Evolutionary conservation across 495 filamentous ascomycete genomes (phyloP).

Genomic region (Aspergillus bridgeri): DNA sequence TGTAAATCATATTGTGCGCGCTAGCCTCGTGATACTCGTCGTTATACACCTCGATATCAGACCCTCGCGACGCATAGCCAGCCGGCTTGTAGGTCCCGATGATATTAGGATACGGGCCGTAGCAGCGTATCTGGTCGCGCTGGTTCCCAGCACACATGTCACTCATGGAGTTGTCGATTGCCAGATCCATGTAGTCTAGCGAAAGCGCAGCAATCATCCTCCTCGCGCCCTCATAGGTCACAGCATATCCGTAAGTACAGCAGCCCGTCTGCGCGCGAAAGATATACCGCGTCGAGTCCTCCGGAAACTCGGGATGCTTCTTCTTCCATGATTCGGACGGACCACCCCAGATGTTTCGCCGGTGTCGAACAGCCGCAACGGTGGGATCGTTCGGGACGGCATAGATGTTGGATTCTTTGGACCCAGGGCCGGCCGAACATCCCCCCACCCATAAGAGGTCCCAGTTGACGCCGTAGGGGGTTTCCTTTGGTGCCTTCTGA

Average conservation of each 20-base stretch:
- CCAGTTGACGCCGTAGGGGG: conserved; percentile 58
- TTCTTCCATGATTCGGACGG: conserved; percentile 21
- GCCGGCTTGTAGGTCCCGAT: conserved; percentile 25
- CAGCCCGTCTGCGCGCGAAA: conserved; percentile 25
- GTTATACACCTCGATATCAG: conserved; percentile 23
- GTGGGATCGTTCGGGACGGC: conserved; percentile 34
- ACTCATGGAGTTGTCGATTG: conserved; percentile 27
- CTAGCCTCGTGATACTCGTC: conserved; percentile 17
- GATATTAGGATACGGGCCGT: conserved; percentile 26
- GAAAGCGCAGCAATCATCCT: conserved; percentile 43
- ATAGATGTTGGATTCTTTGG: conserved; percentile 26
- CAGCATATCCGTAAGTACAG: conserved; percentile 45
- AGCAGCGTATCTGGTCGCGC: conserved; percentile 26
- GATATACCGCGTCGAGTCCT: conserved; percentile 32
- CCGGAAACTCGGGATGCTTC: conserved; percentile 16
- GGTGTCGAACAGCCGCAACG: conserved; percentile 13
- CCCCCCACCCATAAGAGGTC: conserved; percentile 56
- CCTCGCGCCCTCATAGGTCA: conserved; percentile 50
- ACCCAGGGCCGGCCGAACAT: conserved; percentile 31
- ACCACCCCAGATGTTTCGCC: conserved; percentile 15
- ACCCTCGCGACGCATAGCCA: conserved; percentile 19
- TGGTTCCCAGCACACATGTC: conserved; percentile 23
- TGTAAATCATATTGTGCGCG: conserved; percentile 27
- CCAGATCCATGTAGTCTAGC: conserved; percentile 20
- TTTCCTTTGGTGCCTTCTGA: conserved; percentile 27